Conservation (phyloP, 1,284 basidiomycete species). For the Volvariella volvacea region DNA sequence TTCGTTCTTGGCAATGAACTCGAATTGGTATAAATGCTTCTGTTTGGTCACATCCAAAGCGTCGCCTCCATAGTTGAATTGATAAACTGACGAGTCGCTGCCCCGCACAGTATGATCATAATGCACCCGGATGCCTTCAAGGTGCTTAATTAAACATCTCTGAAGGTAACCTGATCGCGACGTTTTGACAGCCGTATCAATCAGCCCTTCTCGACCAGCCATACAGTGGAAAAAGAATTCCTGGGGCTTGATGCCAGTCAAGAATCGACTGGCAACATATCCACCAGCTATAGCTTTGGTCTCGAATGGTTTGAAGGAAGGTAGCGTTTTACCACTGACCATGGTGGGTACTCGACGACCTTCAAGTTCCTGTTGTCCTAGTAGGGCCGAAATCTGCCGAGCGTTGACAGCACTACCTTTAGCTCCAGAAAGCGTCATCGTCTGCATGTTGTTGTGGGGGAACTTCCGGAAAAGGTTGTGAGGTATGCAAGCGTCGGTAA, state of each 20-base stretch:
- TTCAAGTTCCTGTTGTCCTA: constrained; percentile 97
- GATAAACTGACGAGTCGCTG: constrained; percentile 88
- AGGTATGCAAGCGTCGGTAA: constrained; percentile 90
- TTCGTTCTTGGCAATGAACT: constrained; percentile 90
- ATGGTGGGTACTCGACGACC: constrained; percentile 98
- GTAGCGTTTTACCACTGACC: constrained; percentile 98
- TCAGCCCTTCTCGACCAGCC: constrained; percentile 98
- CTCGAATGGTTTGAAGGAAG: constrained; percentile 96
- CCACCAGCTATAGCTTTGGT: constrained; percentile 96
- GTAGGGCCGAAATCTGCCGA: constrained; percentile 93
- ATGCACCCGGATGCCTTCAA: constrained; percentile 94
- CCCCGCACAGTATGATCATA: constrained; percentile 99
- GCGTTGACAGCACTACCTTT: constrained; percentile 98
- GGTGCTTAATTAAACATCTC: constrained; percentile 96
- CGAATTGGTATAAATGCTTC: constrained; percentile 87
- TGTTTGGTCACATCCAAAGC: constrained; percentile 95
- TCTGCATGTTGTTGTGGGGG: constrained; percentile 99
- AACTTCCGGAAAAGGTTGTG: constrained; percentile 85
- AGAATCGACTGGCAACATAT: constrained; percentile 99
- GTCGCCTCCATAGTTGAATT: constrained; percentile 98
- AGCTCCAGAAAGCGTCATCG: constrained; percentile 97
- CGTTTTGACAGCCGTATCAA: constrained; percentile 99
- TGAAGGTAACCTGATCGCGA: constrained; percentile 98
- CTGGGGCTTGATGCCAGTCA: constrained; percentile 97
- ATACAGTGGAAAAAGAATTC: constrained; percentile 99